phyloP scores from a whole-genome alignment of 1,139 yeast genomes.

The Magnusiomyces paraingens region DNA sequence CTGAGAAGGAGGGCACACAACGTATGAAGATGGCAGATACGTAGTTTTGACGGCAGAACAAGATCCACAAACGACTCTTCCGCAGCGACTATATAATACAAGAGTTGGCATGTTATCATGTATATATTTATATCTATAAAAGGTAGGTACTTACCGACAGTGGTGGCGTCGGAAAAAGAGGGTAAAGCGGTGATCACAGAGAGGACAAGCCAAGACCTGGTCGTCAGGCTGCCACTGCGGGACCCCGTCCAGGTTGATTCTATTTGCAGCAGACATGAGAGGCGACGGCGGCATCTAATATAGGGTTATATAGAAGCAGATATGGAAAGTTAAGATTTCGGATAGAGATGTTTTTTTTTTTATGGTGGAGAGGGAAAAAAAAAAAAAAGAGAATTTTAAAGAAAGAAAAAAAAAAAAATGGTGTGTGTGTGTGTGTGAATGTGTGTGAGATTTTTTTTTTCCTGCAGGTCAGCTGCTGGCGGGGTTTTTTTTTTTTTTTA shows the following conservation, averaged over 20 bases:
- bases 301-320: background rate
- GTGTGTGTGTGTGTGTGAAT: no score
- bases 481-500: no score
- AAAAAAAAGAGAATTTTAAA: no score
- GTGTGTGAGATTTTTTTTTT: no score
- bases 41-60: slow-evolving; percentile 49
- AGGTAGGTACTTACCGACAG: slow-evolving; percentile 46
- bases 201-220: slow-evolving; percentile 50
- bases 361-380: no score
- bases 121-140: background rate
- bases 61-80: slow-evolving; percentile 62
- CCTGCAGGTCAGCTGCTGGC: no score
- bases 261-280: slow-evolving; percentile 7
- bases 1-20: slow-evolving; percentile 43
- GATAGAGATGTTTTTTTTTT: no score
- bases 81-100: slow-evolving; percentile 47
- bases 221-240: slow-evolving; percentile 80
- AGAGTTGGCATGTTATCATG: slow-evolving; percentile 12
- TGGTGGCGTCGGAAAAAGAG: slow-evolving; percentile 81
- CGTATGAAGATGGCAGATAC: slow-evolving; percentile 45
- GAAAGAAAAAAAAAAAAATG: no score
- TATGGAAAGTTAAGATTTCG: no score
- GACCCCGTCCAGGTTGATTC: slow-evolving; percentile 24
- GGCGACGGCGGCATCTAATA: slow-evolving; percentile 7
- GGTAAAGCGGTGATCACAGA: slow-evolving; percentile 54